A percentile compares a stretch with the other conserved stretches of the same genome.
Evolutionary conservation across 2,329 filamentous ascomycete genomes (phyloP).

Genomic region (Blumeriella jaapii): DNA sequence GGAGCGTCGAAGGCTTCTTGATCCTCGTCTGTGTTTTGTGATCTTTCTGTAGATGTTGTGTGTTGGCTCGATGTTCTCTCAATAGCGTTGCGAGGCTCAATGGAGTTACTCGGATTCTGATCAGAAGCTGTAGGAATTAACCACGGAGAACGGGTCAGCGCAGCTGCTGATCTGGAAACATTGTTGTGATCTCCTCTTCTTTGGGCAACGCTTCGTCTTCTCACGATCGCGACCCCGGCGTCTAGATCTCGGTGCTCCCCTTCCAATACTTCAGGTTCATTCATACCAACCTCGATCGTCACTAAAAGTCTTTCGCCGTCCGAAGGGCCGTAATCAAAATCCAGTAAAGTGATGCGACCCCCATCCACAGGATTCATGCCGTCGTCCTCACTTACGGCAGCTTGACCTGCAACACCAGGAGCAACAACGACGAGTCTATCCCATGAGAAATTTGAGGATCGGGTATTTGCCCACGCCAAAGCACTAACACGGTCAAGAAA

Average conservation of each 20-base stretch:
- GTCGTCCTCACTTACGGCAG: slow-evolving; percentile 51
- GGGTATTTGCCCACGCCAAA: slow-evolving; percentile 59
- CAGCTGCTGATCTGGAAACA: slow-evolving; percentile 39
- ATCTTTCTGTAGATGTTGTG: slow-evolving; percentile 11
- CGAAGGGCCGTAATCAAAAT: slow-evolving; percentile 54
- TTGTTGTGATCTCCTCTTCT: slow-evolving; percentile 37
- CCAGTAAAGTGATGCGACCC: slow-evolving; percentile 59
- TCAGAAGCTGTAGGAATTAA: slow-evolving; percentile 19
- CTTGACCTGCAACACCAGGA: slow-evolving; percentile 50
- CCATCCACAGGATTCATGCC: slow-evolving; percentile 68
- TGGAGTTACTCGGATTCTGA: slow-evolving; percentile 14
- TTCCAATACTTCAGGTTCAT: slow-evolving; percentile 55
- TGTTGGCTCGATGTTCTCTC: slow-evolving; percentile 15
- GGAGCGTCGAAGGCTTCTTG: slow-evolving; percentile 53
- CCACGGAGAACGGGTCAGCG: slow-evolving; percentile 18
- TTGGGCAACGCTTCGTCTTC: slow-evolving; percentile 60
- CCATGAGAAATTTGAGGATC: slow-evolving; percentile 35
- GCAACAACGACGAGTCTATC: slow-evolving; percentile 60
- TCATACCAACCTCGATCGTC: slow-evolving; percentile 63
- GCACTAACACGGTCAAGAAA: slow-evolving; percentile 55
- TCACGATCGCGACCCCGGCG: slow-evolving; percentile 67
- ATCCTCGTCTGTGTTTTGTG: slow-evolving; percentile 23
- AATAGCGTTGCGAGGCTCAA: slow-evolving; percentile 8
- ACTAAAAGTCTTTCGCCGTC: slow-evolving; percentile 47
- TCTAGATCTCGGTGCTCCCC: slow-evolving; percentile 66